Evolutionary conservation across 2,329 filamentous ascomycete species (phyloP).

Genomic region (Colletotrichum sp.): DNA sequence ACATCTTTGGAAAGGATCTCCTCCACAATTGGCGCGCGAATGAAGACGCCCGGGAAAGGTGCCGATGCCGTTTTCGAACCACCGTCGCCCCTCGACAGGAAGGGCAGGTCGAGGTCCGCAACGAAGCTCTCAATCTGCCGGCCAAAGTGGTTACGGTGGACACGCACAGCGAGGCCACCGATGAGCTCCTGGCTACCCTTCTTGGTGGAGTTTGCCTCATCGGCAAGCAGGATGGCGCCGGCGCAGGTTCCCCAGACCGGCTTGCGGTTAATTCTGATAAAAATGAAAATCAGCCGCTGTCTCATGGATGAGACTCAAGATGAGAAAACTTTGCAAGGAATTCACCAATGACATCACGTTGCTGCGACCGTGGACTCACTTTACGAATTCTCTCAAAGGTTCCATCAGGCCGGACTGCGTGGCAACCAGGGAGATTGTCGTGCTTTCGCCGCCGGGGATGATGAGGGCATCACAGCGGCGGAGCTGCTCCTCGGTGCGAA

Average conservation of each 20-base stretch:
- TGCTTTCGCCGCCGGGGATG: conserved; percentile 94
- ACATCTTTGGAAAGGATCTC: conserved; percentile 62
- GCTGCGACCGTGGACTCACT: conserved; percentile 56
- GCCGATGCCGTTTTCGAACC: conserved; percentile 13
- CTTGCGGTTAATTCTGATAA: conserved; percentile 69
- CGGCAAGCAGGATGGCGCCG: conserved; percentile 87
- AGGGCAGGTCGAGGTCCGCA: conserved; percentile 73
- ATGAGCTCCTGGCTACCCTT: conserved; percentile 92
- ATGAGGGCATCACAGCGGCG: conserved; percentile 79
- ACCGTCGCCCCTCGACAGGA: conserved; percentile 52
- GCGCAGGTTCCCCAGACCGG: conserved; percentile 97
- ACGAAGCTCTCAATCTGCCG: conserved; percentile 93
- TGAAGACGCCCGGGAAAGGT: conserved; percentile 88
- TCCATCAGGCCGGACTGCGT: conserved; percentile 81
- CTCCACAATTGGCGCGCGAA: conserved; percentile 92
- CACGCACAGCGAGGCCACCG: conserved; percentile 86
- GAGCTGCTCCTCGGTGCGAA: conserved; percentile 77
- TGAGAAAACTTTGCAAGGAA: not conserved
- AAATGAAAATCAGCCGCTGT: not conserved
- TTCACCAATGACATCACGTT: conserved; percentile 1
- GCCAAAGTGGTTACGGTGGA: conserved; percentile 94
- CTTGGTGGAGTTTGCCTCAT: conserved; percentile 87
- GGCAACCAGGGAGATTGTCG: conserved; percentile 88
- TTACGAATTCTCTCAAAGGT: conserved; percentile 87
- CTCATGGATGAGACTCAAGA: not conserved